Base-by-base conservation (phyloP, 192 early-diverging fungal species). In the Coemansia sp. region DNA sequence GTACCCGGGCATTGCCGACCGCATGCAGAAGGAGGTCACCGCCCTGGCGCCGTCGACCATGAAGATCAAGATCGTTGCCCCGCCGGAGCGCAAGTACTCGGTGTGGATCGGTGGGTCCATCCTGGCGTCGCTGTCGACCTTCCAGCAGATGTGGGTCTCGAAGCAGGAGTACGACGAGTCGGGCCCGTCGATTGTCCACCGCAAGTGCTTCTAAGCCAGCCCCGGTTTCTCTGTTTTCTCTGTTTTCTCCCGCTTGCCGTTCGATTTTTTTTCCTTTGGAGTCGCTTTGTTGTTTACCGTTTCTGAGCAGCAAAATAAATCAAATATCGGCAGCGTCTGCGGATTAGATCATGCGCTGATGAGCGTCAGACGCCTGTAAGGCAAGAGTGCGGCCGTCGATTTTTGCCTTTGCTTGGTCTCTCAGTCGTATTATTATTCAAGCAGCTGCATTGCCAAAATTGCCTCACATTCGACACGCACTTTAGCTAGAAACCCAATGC, bases 21-120 rank as follows among this genome's bases (percentile, higher is more conserved):
- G 94, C 70, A 90, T 98, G 90, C 92, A 94, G 74, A 90, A 92
- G 81, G 95, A 98, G 81, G 91, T 98, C 78, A 89, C 93, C 40
- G 86, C 93, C 30, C 82, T 96, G 62, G 93, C 91, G 34, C 95
- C 95, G 39, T 90, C 88, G 61, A 88, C 87, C 59, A 95, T 91
- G 92, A 93, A 91, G 85, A 87, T 96, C 85, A 90, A 94, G 88
- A 93, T 98, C 72, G 92, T 95, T 71, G 94, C 94, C 60, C 95
- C 95, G 31, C 94, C 95, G 43, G 95, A 98, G 80, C 85, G 95
- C 75, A 98, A 95, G 82, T 96, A 94, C 89, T 96, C 95, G 54
- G 95, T 91, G 81, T 98, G 95, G 93, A 95, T 98, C 68, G 95
- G 95, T 83, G 95, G 95, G 47, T 95, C 93, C 55, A 95, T 98